Evolutionary conservation across 805 yeast genomes (phyloP), one percentile per base, ranked within the genome.

Genomic region (Sporopachydermia lactativora): DNA sequence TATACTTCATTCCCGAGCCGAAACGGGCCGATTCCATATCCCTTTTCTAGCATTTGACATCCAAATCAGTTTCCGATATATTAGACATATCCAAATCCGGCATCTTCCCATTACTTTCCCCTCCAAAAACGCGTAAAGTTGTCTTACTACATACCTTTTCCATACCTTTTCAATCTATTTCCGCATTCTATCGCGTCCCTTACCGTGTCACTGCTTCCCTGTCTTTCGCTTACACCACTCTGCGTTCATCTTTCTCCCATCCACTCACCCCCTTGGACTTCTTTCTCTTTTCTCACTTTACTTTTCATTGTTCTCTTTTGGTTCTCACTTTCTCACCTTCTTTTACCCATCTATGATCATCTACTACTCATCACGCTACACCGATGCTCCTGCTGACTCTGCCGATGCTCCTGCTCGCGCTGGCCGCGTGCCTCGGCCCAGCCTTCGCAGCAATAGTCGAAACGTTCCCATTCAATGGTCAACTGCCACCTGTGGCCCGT

Each of bases 401-500:
- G n/a, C n/a, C n/a, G 6, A 18, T 41, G 11, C 34, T 43, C 28
- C 40, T 41, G 18, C 36, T 39, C 36, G 37, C 45, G 37, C 40
- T 45, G 35, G 37, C 43, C 15, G 42, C 49, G 6, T n/a, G n/a
- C n/a, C n/a, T n/a, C n/a, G n/a, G n/a, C n/a, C 35, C 42, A 17
- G 48, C 45, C 34, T 45, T 43, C 38, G 72, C 75, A 8, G 60
- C 70, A 31, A 77, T 83, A 4, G 64, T 66, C 40, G 65, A 70
- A 34, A 82, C 81, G 37, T 83, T 79, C 64, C 88, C 95, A n/a
- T 74, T 86, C 54, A 60, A 70, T 47, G 75, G 76, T 54, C 98
- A 89, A 60, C 67, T 77, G 16, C 97, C 97, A 3, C 80, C 85
- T 24, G 83, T 92, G 11, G 97, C 95, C 3, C 68, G 94, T 43